Evolutionary conservation across 768 basidiomycete species (phyloP), one percentile per base, ranked within the genome.

Genomic region (Kwoniella europaea): DNA sequence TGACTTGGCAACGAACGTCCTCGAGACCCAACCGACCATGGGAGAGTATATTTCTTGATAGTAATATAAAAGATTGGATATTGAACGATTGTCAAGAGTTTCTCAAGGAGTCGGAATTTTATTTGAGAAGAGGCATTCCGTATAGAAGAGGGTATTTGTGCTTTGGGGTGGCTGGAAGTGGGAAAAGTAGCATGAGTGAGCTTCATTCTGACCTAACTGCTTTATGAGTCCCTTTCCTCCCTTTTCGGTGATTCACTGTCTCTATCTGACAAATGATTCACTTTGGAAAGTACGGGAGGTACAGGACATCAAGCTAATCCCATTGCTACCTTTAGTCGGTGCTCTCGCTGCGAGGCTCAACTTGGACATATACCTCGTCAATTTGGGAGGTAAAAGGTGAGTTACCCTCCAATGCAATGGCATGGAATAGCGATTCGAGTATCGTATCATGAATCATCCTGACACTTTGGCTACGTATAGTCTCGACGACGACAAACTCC

Each of bases 301-400:
- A 35, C 35, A 6, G 4, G 35, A 6, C 35, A 9, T 35, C 35
- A 35, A 35, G 35, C 35, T 35, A 6, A 35, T 35, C 7, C 4
- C 35, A 35, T 35, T 35, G 35, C 6, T 35, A 35, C 4, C 1
- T 3, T n/a, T 35, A 69, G 67, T 69, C 77, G 92, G 93, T 74
- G 88, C 92, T 16, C 89, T 94, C 41, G 93, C 93, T 10, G 27
- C 57, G 3, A 63, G 71, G 35, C 72, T 74, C 24, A 15, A 35
- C 0, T 46, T 74, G 15, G 65, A 73, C 29, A 55, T 76, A 15
- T 76, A 74, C 61, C 58, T 65, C 46, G 50, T 76, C 50, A 67
- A 67, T 54, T 46, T 71, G 29, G 55, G 55, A 1, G n/a, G 46
- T 27, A 52, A 58, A 12, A 50, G 27, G 66, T 67, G 44, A 44